phyloP scores from a whole-genome alignment of 495 filamentous ascomycete genomes.

The Lichina pygmaea region DNA sequence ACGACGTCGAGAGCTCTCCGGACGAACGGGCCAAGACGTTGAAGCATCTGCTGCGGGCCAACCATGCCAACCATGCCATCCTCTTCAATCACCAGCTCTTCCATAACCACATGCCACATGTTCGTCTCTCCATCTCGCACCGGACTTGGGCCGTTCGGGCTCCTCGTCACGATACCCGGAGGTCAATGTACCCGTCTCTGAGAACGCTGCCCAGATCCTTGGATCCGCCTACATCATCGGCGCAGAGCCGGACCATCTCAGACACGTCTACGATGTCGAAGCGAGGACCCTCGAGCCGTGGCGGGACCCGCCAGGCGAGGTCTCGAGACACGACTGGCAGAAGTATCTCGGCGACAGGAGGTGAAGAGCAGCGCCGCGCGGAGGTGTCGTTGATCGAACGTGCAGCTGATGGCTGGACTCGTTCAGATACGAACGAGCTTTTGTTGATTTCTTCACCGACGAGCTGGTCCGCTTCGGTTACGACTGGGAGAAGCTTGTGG shows the following conservation, averaged over 20 bases:
- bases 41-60: conserved; percentile 69
- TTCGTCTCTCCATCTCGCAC: conserved; percentile 13
- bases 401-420: not conserved
- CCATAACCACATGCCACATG: conserved; percentile 74
- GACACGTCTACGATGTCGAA: conserved; percentile 55
- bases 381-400: not conserved
- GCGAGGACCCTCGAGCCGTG: conserved; percentile 42
- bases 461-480: conserved; percentile 47
- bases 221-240: conserved; percentile 66
- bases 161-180: not conserved
- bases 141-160: not conserved
- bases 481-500: conserved; percentile 56
- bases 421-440: conserved; percentile 61
- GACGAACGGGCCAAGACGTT: conserved; percentile 61
- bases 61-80: conserved; percentile 74
- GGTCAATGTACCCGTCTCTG: not conserved
- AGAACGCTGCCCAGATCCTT: conserved; percentile 17
- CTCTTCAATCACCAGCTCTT: conserved; percentile 51
- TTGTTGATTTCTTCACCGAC: conserved; percentile 81
- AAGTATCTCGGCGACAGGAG: conserved; percentile 47
- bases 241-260: conserved; percentile 39
- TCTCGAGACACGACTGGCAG: conserved; percentile 62
- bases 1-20: conserved; percentile 50
- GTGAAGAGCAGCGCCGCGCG: conserved; percentile 11
- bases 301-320: conserved; percentile 59